Conservation (phyloP, 768 basidiomycete genomes). For the Suillus paluster region DNA sequence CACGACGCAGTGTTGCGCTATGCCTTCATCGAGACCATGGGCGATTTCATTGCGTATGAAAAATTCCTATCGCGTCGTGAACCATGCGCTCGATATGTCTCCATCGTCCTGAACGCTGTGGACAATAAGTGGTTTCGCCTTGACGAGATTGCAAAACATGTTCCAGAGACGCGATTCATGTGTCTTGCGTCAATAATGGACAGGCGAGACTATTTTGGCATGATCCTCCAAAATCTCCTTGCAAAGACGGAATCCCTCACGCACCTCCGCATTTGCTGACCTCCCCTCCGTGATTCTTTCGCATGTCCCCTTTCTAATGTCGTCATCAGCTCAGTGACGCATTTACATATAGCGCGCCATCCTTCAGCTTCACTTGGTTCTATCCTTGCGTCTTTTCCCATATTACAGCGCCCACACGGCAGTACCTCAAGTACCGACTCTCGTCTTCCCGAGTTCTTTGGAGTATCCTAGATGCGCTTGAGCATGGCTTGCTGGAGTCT, state of each 20-base stretch:
- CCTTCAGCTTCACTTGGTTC: constrained; percentile 9
- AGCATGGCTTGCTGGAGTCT: constrained; percentile 9
- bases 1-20: constrained; percentile 8
- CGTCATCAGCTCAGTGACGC: constrained; percentile 5
- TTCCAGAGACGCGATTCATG: constrained; percentile 5
- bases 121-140: neutral
- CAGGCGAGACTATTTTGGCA: constrained; percentile 6
- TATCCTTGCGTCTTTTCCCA: constrained; percentile 12
- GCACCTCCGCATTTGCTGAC: constrained; percentile 10
- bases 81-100: neutral
- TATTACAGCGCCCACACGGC: constrained; percentile 4
- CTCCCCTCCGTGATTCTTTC: constrained; percentile 8
- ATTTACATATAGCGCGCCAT: constrained; percentile 11
- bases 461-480: constrained; percentile 8
- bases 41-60: neutral
- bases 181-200: constrained; percentile 2
- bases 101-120: neutral
- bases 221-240: constrained; percentile 7
- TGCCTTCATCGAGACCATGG: constrained; percentile 4
- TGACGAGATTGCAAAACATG: constrained; percentile 1
- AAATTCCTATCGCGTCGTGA: constrained; percentile 4
- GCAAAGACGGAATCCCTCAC: constrained; percentile 3
- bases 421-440: neutral
- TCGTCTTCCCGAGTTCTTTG: constrained; percentile 11
- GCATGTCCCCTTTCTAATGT: constrained; percentile 1